Evolutionary conservation across 495 filamentous ascomycete species (phyloP), one percentile per base, ranked within the genome.

Genomic region (Penicillium riverlandense): DNA sequence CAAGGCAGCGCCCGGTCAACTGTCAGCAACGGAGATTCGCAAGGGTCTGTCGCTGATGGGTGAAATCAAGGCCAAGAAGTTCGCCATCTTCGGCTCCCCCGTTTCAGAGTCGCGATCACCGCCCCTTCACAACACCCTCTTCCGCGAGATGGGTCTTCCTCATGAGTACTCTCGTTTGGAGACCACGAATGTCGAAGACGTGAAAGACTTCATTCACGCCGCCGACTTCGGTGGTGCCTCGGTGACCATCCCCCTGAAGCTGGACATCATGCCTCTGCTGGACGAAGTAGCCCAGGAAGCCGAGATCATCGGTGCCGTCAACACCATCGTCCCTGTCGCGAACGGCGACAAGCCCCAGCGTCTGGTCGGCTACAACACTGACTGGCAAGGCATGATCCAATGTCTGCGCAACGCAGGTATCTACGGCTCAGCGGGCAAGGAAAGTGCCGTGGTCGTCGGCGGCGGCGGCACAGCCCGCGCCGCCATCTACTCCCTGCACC

Each of bases 221-320:
- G 68, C 82, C 0, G 70, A 85, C 47, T 97, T 99, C 53, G 92
- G 94, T 13, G 92, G 92, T 36, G 90, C 86, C 0, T 95, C 88
- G 1, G 89, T 97, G 36, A 99, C 92, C 1, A 97, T 97, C 35
- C 92, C 92, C 1, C 75, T 97, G 39, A 99, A 99, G 67, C 69
- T 94, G 8, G 86, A 90, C 61, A 82, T 96, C 43, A 86, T 92
- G 67, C 75, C 80, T 0, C 66, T 90, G 10, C 71, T 97, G 15
- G 90, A 97, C 57, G 78, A 84, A 42, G 70, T 96, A 39, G 77
- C 84, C 0, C 75, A 82, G 8, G 87, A 90, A 41, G 94, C 89
- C 11, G 75, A 75, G 45, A 66, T 80, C 41, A 96, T 97, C 52
- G 92, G 92, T 15, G 92, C 92, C 8, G 85, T 99, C 50, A 99